These are phyloP conservation scores for Cetradonia linearis DNA, from an alignment of 495 filamentous ascomycete genomes.

Conservation along the genomic window DNA sequence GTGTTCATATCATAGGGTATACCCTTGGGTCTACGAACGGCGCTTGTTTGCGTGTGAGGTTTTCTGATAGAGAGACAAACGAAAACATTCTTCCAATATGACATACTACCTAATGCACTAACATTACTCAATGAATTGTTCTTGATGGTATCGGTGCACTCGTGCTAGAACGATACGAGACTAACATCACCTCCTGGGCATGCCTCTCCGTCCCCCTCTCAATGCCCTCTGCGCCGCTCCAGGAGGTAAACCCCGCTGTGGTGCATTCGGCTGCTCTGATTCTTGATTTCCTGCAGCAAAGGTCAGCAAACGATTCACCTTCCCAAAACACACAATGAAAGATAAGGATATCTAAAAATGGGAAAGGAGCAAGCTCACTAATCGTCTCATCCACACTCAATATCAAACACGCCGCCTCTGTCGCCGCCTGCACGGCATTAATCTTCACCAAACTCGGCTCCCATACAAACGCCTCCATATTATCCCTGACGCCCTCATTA, in stretches of 20 bases:
- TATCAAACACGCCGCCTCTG: conserved; percentile 90
- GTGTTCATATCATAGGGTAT: not conserved
- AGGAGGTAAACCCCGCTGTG: conserved; percentile 67
- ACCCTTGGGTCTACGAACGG: not conserved
- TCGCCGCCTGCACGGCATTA: conserved; percentile 92
- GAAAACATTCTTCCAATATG: not conserved
- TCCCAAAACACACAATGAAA: not conserved
- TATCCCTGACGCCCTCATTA: conserved; percentile 83
- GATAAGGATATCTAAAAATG: not conserved
- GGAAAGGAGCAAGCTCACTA: conserved; percentile 39
- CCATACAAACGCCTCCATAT: conserved; percentile 92
- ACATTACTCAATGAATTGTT: not conserved
- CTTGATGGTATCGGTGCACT: conserved; percentile 6
- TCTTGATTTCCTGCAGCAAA: conserved; percentile 65
- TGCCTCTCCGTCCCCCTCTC: conserved; percentile 74
- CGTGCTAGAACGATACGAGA: not conserved
- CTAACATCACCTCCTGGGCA: conserved; percentile 60
- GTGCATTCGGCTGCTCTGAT: conserved; percentile 68
- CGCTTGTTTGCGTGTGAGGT: not conserved
- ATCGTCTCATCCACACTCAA: conserved; percentile 96
- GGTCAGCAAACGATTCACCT: conserved; percentile 10
- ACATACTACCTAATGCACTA: too few relatives aligned
- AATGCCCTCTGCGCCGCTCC: conserved; percentile 89
- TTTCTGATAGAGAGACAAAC: not conserved
- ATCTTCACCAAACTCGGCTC: conserved; percentile 93